Evolutionary conservation across 1,284 basidiomycete genomes (phyloP).

Genomic region (Malassezia japonica): DNA sequence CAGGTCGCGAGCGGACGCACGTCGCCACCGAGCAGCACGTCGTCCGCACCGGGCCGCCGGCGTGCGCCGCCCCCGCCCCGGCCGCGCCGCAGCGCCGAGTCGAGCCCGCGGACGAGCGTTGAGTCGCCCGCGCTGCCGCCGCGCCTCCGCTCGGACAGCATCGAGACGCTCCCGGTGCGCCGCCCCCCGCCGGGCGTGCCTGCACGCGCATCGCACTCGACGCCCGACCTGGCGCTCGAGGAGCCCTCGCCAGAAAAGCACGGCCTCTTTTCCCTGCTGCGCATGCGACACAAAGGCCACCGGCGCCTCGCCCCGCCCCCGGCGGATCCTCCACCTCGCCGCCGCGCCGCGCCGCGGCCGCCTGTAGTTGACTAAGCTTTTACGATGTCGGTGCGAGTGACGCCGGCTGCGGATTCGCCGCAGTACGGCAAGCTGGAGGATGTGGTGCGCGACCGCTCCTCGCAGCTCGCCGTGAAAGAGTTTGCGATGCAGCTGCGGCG

Average conservation of each 20-base stretch:
- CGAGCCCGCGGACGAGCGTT: too few relatives aligned
- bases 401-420: not conserved
- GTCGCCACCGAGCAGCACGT: not conserved
- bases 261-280: too few relatives aligned
- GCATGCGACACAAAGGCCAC: too few relatives aligned
- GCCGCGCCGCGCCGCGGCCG: slow-evolving; percentile 12
- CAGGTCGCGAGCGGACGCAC: not conserved
- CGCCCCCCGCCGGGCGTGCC: too few relatives aligned
- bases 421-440: slow-evolving; percentile 8
- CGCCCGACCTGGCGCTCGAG: too few relatives aligned
- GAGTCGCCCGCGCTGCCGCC: too few relatives aligned
- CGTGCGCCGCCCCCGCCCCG: not conserved
- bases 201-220: too few relatives aligned
- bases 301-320: not conserved
- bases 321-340: not conserved
- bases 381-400: not conserved
- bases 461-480: slow-evolving; percentile 25
- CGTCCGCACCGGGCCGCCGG: not conserved
- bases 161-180: too few relatives aligned
- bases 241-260: too few relatives aligned
- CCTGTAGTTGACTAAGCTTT: slow-evolving; percentile 9
- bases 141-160: too few relatives aligned
- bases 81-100: too few relatives aligned
- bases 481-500: slow-evolving; percentile 28
- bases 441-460: slow-evolving; percentile 20